These are phyloP conservation scores for Fraxinus platypoda DNA, from an alignment of 305 asterid genomes.

Conservation along the genomic window DNA sequence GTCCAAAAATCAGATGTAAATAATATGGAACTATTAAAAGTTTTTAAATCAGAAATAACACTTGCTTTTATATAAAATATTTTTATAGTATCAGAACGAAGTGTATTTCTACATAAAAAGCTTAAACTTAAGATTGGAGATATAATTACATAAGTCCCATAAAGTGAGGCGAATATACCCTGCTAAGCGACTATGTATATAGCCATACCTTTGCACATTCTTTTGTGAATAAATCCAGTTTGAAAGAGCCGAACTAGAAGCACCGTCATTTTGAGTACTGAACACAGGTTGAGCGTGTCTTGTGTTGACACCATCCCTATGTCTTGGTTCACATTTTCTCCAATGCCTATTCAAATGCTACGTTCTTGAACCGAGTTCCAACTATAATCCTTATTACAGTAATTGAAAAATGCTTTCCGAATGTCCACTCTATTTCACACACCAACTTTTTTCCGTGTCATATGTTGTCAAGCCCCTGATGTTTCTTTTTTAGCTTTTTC, in stretches of 20 bases:
- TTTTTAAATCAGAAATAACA: neutral
- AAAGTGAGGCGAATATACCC: neutral
- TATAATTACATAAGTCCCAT: neutral
- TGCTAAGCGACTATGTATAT: neutral
- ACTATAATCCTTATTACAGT: neutral
- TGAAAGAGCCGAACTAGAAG: neutral
- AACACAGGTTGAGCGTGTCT: neutral
- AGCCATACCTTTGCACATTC: neutral
- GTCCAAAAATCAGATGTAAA: neutral
- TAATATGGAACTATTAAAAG: neutral
- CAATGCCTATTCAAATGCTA: neutral
- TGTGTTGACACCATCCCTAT: neutral
- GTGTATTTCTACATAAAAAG: neutral
- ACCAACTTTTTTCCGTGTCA: neutral
- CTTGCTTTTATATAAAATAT: neutral
- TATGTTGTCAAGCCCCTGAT: neutral
- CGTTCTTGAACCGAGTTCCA: neutral
- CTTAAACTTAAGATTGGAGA: neutral
- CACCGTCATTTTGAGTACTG: neutral
- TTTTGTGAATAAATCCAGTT: neutral
- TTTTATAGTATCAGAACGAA: no score
- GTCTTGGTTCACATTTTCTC: neutral
- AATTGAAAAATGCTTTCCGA: neutral
- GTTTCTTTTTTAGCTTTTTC: neutral
- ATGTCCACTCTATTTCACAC: neutral